Evolutionary conservation across 1,284 basidiomycete species (phyloP).

Genomic region (Earliella scabrosa): DNA sequence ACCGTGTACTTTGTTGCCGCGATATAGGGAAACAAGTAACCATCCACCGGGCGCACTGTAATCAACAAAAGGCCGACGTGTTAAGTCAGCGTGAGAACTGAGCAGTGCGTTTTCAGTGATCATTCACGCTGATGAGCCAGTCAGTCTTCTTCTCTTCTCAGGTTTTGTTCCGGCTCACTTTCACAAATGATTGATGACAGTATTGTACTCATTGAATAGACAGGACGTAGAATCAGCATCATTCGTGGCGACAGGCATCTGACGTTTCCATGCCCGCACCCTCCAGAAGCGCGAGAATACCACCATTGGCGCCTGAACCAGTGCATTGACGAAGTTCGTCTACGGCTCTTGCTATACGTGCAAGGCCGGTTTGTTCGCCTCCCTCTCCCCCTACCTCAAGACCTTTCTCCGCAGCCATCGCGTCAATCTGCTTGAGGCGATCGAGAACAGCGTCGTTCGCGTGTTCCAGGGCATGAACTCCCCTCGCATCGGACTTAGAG

Average conservation of each 20-base stretch:
- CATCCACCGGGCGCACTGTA: no score
- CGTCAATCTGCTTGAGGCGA: conserved; percentile 57
- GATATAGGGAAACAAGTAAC: no score
- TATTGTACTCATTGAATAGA: no score
- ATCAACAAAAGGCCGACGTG: no score
- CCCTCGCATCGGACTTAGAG: background rate
- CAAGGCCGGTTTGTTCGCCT: conserved; percentile 48
- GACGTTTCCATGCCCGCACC: conserved; percentile 41
- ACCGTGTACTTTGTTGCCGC: no score
- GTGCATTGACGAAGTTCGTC: conserved; percentile 34
- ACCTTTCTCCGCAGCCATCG: conserved; percentile 45
- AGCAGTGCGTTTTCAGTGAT: no score
- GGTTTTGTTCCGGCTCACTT: background rate
- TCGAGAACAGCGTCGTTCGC: conserved; percentile 54
- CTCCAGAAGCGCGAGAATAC: conserved; percentile 48
- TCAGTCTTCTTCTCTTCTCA: no score
- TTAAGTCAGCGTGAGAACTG: no score
- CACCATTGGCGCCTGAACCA: conserved; percentile 29
- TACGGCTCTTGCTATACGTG: conserved; percentile 54
- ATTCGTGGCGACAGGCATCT: no score
- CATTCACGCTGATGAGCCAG: no score
- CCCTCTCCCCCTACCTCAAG: conserved; percentile 47
- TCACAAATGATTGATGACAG: background rate
- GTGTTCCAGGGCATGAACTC: conserved; percentile 23
- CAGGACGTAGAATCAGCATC: no score